Base-by-base conservation (phyloP, 768 basidiomycete species). In the Panus rudis region DNA sequence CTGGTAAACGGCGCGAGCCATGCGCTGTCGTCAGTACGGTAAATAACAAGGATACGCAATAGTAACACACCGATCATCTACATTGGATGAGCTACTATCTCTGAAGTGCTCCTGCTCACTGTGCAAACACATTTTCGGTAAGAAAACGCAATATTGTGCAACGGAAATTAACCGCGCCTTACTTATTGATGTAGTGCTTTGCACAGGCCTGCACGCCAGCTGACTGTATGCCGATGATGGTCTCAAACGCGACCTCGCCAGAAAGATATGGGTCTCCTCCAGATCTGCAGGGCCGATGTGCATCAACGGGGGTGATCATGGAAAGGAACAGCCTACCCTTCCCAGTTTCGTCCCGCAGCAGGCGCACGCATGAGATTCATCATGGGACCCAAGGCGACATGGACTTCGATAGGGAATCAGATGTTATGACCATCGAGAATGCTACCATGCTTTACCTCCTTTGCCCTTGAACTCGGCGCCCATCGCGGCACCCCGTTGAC, bases 391-490 rank as follows among this genome's bases (percentile, higher is more conserved):
- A 92, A 70, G 4, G 79, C 82, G 39, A 92, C 65, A 52, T 94
- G 77, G 28, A 90, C 79, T 26, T 20, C 33, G 16, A 30, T 10
- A 30, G 28, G 10, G 10, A 10, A n/a, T 30, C 28, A 30, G 28
- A 30, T n/a, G 38, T 37, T 28, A 17, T 34, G 13, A 11, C 8
- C 23, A 32, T 26, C 13, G 8, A 32, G 20, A 32, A 14, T 7
- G 28, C n/a, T n/a, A 10, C 28, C 28, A 30, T n/a, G 8, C n/a
- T 33, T 38, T 14, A 45, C 43, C 37, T 14, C 93, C 93, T 56
- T 92, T 91, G 16, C 78, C 79, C 42, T 71, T 71, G 64, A 88
- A 84, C 57, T 97, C 92, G 31, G 73, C 58, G 16, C 91, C 92
- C 77, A 94, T 83, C 21, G 76, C 81, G 2, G 76, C 58, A 4